phyloP scores from a whole-genome alignment of 2,329 filamentous ascomycete genomes.

The Ceratocystis variospora region DNA sequence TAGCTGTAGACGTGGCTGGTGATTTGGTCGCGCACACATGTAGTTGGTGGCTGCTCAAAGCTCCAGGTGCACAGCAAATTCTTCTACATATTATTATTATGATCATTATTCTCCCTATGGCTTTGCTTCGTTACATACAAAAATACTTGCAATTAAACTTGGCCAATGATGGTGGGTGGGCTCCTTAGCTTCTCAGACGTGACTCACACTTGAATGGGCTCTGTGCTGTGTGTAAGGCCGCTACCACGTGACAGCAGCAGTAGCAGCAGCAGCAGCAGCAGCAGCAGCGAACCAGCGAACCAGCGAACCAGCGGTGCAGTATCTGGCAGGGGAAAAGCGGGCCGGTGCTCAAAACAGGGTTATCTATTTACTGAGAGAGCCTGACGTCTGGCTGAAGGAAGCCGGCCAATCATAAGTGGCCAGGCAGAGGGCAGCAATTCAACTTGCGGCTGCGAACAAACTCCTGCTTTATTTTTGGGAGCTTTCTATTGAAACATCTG shows the following conservation, averaged over 20 bases:
- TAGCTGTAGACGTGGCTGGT: too few relatives aligned
- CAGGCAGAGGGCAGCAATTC: not conserved
- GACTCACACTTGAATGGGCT: constrained; percentile 4
- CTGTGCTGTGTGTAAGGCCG: not conserved
- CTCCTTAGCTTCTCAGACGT: not conserved
- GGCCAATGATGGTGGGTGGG: not conserved
- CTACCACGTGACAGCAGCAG: not conserved
- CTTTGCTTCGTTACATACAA: too few relatives aligned
- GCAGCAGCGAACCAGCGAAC: not conserved
- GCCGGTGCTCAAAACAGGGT: not conserved
- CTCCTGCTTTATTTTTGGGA: not conserved
- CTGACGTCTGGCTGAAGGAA: not conserved
- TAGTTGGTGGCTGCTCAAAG: too few relatives aligned
- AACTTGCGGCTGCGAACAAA: not conserved
- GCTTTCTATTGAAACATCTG: not conserved
- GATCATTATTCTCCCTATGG: not conserved
- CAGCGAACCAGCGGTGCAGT: not conserved
- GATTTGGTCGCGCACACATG: too few relatives aligned
- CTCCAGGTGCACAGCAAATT: too few relatives aligned
- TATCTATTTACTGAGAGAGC: not conserved
- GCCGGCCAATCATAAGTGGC: not conserved
- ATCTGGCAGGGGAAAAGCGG: not conserved
- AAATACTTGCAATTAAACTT: not conserved
- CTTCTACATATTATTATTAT: not conserved
- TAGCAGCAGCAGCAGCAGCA: too few relatives aligned